Conservation (phyloP, 1,139 yeast genomes). For the Arxiozyma bovina region DNA sequence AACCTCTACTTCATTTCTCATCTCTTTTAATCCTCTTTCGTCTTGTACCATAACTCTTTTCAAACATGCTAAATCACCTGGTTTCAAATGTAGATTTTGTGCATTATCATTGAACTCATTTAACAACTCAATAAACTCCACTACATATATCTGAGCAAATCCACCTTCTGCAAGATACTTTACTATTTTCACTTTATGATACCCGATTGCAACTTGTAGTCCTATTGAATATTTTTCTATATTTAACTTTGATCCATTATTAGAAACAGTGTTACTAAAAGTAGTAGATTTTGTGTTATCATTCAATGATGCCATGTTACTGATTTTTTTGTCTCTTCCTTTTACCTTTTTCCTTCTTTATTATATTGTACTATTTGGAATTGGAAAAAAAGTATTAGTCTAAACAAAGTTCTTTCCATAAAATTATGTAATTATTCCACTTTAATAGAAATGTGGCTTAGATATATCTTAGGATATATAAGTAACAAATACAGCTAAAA, state of each 20-base stretch:
- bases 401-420: neutral
- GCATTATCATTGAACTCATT: constrained; percentile 17
- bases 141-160: constrained; percentile 69
- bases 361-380: too few relatives aligned
- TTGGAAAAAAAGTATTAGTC: neutral
- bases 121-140: constrained; percentile 30
- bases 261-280: constrained; percentile 1
- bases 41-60: constrained; percentile 69
- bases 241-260: constrained; percentile 5
- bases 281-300: constrained; percentile 7
- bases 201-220: constrained; percentile 53
- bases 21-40: constrained; percentile 54
- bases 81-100: constrained; percentile 11
- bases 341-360: neutral
- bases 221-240: constrained; percentile 36
- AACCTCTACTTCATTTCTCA: constrained; percentile 72
- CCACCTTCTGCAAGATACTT: constrained; percentile 65
- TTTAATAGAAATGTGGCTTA: neutral
- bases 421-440: neutral
- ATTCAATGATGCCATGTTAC: constrained; percentile 7
- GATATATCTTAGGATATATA: too few relatives aligned
- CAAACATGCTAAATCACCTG: constrained; percentile 49
- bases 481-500: neutral
- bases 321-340: neutral
- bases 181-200: constrained; percentile 49